Base-by-base conservation (phyloP, 306 rosid species). In the Cucumis cinereus region DNA sequence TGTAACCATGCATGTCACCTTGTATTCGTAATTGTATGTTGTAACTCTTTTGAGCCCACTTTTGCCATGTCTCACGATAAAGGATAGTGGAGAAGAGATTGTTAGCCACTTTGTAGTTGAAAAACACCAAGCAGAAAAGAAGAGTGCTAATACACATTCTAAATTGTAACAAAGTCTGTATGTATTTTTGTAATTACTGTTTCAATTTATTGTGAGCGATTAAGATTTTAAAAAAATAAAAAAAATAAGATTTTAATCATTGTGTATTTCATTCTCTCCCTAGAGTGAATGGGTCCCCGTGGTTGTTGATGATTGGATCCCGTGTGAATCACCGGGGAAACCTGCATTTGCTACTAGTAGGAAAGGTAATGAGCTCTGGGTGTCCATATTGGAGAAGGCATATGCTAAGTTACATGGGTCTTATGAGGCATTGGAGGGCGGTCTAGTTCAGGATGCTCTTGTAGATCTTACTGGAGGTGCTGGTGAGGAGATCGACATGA, bases 381-480 rank as follows among this genome's bases (percentile, higher is more conserved):
- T 95, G 77, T 92, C 99, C 35, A 78, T 95, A 83, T 81, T 95
- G 90, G 99, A 95, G 92, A 95, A 95, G 93, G 99, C 99, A 47
- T 95, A 95, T 88, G 99, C 99, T 43, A 95, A 95, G 87, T 82
- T 95, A 95, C 99, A 95, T 79, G 97, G 99, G 60, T 95, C 99
- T 79, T 95, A 89, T 35, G 99, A 95, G 84, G 98, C 99, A 33
- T 83, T 95, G 71, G 99, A 95, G 87, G 99, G 99, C 5, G 99
- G 99, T 59, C 99, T 95, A 81, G 99, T 95, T 85, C 99, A 95
- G 87, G 99, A 95, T 87, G 99, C 99, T 78, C 92, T 95, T 52
- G 99, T 95, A 24, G 99, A 95, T 86, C 99, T 95, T 77, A 95
- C 99, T 45, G 99, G 99, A 40, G 99, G 99, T 75, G 99, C 99